Evolutionary conservation across 768 basidiomycete genomes (phyloP).

Genomic region (Podaxis sp.): DNA sequence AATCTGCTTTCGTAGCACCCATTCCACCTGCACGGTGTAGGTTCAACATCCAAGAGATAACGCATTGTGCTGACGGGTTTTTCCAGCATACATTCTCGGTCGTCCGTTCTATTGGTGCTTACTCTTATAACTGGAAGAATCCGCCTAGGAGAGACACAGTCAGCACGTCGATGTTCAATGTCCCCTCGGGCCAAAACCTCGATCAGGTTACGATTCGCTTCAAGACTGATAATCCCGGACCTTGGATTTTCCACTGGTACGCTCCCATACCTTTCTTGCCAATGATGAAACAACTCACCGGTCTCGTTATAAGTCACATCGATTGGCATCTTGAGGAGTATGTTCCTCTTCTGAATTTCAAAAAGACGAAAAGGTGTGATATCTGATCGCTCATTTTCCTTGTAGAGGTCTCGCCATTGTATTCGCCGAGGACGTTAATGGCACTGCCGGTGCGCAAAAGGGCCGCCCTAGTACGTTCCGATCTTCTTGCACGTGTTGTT

Average conservation of each 20-base stretch:
- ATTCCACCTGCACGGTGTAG: constrained; percentile 19
- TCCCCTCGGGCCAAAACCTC: background rate
- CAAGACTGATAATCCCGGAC: constrained; percentile 45
- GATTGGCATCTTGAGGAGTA: constrained; percentile 16
- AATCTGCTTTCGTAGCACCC: constrained; percentile 4
- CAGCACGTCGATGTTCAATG: background rate
- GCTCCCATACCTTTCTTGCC: background rate
- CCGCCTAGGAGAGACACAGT: constrained; percentile 14
- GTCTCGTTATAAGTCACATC: constrained; percentile 9
- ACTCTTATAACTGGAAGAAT: constrained; percentile 8
- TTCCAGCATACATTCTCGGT: constrained; percentile 18
- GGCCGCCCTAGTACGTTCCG: background rate
- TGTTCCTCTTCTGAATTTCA: background rate
- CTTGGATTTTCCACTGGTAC: constrained; percentile 20
- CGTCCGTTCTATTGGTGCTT: constrained; percentile 2
- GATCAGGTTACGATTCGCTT: constrained; percentile 37
- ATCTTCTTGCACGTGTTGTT: no score
- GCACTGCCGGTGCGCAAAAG: background rate
- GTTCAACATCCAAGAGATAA: constrained; percentile 5
- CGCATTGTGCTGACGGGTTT: background rate
- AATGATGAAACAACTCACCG: background rate
- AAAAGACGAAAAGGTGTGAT: background rate
- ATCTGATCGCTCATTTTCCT: background rate
- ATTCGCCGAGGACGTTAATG: constrained; percentile 11
- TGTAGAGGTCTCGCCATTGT: constrained; percentile 14